phyloP scores from a whole-genome alignment of 257 asterid genomes.

The Solanum lignicaule region DNA sequence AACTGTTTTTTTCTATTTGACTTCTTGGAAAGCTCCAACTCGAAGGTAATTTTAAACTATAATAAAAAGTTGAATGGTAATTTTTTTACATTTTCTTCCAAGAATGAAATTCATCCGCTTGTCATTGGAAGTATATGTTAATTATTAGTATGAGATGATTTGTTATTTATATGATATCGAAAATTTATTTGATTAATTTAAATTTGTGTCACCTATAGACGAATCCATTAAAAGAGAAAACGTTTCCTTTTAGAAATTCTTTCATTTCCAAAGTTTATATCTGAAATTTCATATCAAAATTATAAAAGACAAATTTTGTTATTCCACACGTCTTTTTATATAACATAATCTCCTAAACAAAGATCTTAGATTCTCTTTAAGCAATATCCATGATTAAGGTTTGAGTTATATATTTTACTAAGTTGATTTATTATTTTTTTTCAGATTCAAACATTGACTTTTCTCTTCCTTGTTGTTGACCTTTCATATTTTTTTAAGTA shows the following conservation, averaged over 20 bases:
- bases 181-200: background rate
- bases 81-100: too few relatives aligned
- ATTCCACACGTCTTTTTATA: background rate
- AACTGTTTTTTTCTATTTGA: too few relatives aligned
- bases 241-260: accelerated
- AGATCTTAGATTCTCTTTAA: background rate
- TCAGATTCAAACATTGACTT: too few relatives aligned
- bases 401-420: background rate
- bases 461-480: background rate
- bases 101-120: too few relatives aligned
- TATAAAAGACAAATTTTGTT: accelerated
- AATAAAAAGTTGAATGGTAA: too few relatives aligned
- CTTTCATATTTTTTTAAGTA: background rate
- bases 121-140: background rate
- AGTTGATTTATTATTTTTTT: too few relatives aligned
- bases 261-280: background rate
- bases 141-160: too few relatives aligned
- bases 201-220: accelerated
- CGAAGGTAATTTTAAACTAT: too few relatives aligned
- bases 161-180: too few relatives aligned
- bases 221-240: accelerated
- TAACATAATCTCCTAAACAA: background rate
- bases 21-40: too few relatives aligned
- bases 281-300: background rate
- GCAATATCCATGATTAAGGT: background rate